phyloP scores from a whole-genome alignment of 2,329 filamentous ascomycete genomes.

The Keithomyces neogunnii region DNA sequence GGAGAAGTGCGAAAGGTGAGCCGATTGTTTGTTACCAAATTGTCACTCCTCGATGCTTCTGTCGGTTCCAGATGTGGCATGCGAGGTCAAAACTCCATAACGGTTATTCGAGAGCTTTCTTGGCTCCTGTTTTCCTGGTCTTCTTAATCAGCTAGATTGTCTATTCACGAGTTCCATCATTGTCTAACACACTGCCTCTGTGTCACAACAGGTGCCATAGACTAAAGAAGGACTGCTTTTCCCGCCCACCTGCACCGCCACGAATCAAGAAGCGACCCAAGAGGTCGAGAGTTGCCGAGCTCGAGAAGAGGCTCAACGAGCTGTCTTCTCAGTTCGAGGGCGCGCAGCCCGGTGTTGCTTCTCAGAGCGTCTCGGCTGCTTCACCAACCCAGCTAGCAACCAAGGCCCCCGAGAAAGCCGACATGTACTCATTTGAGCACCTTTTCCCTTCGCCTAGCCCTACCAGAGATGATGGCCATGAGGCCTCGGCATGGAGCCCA shows the following conservation, averaged over 20 bases:
- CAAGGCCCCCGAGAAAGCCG: conserved; percentile 10
- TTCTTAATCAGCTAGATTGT: neutral
- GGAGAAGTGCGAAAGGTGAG: conserved; percentile 40
- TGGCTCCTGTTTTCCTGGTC: neutral
- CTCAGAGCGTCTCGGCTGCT: conserved; percentile 5
- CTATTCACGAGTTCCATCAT: neutral
- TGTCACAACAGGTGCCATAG: conserved; percentile 33
- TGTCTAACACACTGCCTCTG: neutral
- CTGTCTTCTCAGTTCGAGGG: conserved; percentile 36
- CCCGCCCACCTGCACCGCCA: conserved; percentile 38
- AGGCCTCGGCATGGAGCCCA: conserved; percentile 13
- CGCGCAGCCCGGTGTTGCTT: conserved; percentile 10
- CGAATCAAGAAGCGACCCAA: conserved; percentile 37
- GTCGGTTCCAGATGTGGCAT: neutral
- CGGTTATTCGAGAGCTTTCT: neutral
- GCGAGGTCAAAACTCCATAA: neutral
- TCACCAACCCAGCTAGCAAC: conserved; percentile 4
- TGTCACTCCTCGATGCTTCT: neutral
- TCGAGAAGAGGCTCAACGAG: conserved; percentile 41
- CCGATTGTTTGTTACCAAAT: neutral
- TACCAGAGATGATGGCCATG: conserved; percentile 13
- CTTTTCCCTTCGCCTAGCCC: conserved; percentile 24
- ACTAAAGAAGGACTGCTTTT: conserved; percentile 37
- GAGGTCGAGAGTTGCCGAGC: conserved; percentile 39
- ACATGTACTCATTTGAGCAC: conserved; percentile 22